phyloP scores from a whole-genome alignment of 352 stramenopile species.

The Pythium biforme region DNA sequence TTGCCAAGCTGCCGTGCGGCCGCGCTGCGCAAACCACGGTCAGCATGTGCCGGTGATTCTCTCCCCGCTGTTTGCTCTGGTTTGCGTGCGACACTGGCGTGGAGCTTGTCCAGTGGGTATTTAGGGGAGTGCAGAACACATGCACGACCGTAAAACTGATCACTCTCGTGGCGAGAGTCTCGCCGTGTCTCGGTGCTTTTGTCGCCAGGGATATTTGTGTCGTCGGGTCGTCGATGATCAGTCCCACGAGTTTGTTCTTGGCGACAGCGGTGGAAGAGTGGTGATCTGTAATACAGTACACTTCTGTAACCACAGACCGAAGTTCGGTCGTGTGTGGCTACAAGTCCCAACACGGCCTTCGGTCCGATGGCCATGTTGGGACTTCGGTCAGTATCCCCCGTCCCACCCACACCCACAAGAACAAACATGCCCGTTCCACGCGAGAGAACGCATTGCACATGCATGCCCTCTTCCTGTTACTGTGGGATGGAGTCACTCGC shows the following conservation, averaged over 20 bases:
- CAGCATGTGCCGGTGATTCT: too few species aligned
- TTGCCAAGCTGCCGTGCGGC: too few species aligned
- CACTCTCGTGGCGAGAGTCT: not conserved
- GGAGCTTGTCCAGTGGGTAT: not conserved
- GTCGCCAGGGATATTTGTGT: not conserved
- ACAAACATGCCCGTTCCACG: not conserved
- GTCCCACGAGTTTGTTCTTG: not conserved
- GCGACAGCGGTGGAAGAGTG: too few species aligned
- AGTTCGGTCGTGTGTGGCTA: not conserved
- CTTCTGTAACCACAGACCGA: not conserved
- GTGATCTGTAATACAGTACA: too few species aligned
- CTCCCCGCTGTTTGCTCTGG: not conserved
- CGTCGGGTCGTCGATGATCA: not conserved
- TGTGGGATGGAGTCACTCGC: not conserved
- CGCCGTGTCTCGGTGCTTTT: not conserved
- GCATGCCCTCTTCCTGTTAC: not conserved
- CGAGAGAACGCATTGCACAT: not conserved
- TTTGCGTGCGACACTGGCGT: not conserved
- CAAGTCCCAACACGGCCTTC: not conserved
- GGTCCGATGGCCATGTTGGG: not conserved
- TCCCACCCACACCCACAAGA: not conserved
- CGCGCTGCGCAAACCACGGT: too few species aligned
- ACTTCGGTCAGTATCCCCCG: too few species aligned
- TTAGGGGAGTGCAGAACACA: not conserved
- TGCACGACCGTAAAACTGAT: not conserved